Conservation (phyloP, 768 basidiomycete species). For the Hygrophorus pudorinus region DNA sequence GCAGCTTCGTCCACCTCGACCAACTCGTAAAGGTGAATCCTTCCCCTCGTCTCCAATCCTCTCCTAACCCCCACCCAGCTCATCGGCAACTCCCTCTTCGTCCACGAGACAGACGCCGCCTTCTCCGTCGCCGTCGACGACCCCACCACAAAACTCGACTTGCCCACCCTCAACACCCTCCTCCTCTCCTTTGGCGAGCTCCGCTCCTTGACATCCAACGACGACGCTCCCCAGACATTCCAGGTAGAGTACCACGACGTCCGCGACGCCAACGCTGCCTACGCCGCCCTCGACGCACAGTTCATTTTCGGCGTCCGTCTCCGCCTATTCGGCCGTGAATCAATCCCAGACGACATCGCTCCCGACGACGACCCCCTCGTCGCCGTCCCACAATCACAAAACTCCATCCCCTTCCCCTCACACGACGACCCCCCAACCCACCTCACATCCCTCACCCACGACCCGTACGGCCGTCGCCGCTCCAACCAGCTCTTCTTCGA, state of each 20-base stretch:
- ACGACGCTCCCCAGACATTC: conserved; percentile 26
- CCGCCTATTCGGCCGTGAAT: conserved; percentile 26
- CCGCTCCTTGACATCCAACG: conserved; percentile 5
- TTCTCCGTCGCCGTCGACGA: conserved; percentile 38
- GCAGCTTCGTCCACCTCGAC: conserved; percentile 34
- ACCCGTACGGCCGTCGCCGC: conserved; percentile 4
- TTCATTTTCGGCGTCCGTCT: conserved; percentile 44
- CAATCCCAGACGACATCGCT: conserved; percentile 6
- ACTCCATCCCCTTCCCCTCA: conserved; percentile 12
- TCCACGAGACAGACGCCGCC: conserved; percentile 41
- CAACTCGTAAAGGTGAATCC: conserved; percentile 34
- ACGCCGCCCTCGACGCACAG: conserved; percentile 36
- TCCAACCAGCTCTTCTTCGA: no score
- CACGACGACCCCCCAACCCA: conserved; percentile 3
- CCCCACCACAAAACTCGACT: conserved; percentile 1
- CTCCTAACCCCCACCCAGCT: conserved; percentile 27
- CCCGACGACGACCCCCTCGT: conserved; percentile 10
- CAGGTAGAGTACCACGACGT: conserved; percentile 62
- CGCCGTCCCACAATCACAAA: background rate
- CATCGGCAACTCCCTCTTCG: conserved; percentile 41
- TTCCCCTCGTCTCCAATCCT: conserved; percentile 1
- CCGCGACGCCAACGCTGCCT: conserved; percentile 45
- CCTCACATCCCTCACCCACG: background rate
- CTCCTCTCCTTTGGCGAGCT: conserved; percentile 28
- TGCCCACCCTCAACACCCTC: conserved; percentile 18